These are phyloP conservation scores for Aphanomyces cochlioides DNA, from an alignment of 352 stramenopile species.

Conservation along the genomic window DNA sequence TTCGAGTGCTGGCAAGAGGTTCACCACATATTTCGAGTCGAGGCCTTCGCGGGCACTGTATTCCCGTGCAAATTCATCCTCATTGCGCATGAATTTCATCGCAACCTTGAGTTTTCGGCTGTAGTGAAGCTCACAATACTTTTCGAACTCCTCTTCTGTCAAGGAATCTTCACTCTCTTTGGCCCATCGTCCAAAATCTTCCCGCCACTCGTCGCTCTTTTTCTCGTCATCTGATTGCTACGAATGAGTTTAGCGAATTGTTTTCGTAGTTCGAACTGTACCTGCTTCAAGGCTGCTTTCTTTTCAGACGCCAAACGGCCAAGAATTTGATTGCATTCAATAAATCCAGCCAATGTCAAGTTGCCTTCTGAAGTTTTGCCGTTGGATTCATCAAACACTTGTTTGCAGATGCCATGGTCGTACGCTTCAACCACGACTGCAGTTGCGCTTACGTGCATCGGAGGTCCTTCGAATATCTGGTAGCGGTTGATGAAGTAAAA, in stretches of 20 bases:
- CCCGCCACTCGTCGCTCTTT: neutral
- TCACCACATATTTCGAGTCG: neutral
- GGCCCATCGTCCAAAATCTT: neutral
- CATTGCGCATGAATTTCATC: neutral
- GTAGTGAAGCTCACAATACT: neutral
- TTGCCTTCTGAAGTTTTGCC: neutral
- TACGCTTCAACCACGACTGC: neutral
- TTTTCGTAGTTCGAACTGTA: neutral
- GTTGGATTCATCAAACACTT: neutral
- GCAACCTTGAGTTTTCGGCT: constrained; percentile 11
- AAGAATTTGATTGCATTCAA: neutral
- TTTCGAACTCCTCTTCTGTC: neutral
- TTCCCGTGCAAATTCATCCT: neutral
- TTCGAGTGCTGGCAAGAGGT: neutral
- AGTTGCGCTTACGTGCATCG: neutral
- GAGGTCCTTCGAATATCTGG: constrained; percentile 1
- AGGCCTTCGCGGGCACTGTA: neutral
- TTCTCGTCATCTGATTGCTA: neutral
- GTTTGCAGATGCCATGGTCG: neutral
- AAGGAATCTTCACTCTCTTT: neutral
- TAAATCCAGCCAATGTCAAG: neutral
- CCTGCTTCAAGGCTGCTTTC: neutral
- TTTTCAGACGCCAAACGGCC: neutral
- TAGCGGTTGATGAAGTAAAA: neutral
- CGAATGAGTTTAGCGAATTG: neutral